phyloP scores from a whole-genome alignment of 1,284 basidiomycete genomes.

The Ceraceosorus guamensis region DNA sequence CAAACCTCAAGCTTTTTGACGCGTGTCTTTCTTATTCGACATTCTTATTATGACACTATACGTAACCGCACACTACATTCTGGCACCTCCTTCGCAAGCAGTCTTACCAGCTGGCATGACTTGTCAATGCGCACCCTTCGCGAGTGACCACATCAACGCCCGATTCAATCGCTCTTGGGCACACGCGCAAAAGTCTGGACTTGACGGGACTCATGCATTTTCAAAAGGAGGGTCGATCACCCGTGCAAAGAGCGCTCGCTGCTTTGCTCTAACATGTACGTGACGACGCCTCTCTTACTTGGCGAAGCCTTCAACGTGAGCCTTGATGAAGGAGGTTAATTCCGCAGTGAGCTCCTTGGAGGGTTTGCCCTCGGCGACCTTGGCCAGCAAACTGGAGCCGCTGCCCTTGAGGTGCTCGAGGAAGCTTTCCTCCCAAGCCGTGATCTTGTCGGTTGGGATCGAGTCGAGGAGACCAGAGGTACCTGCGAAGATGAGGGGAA shows the following conservation, averaged over 20 bases:
- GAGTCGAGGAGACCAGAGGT: conserved; percentile 70
- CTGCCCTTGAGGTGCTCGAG: conserved; percentile 58
- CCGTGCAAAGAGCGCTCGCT: background rate
- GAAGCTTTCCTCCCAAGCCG: conserved; percentile 86
- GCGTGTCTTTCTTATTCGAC: too few relatives aligned
- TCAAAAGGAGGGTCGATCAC: too few relatives aligned
- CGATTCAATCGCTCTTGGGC: too few relatives aligned
- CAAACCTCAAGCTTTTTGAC: too few relatives aligned
- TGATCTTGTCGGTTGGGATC: conserved; percentile 89
- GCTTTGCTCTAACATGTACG: background rate
- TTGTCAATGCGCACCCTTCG: too few relatives aligned
- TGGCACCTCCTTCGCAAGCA: too few relatives aligned
- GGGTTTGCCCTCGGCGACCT: conserved; percentile 66
- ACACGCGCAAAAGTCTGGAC: too few relatives aligned
- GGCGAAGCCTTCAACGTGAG: conserved; percentile 39
- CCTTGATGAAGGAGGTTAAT: conserved; percentile 50
- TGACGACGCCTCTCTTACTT: conserved; percentile 16
- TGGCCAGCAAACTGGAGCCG: conserved; percentile 54
- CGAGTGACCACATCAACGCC: too few relatives aligned
- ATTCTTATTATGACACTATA: too few relatives aligned
- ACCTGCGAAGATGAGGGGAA: conserved; percentile 97
- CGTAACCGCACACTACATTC: too few relatives aligned
- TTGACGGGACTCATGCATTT: too few relatives aligned
- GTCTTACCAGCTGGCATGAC: too few relatives aligned
- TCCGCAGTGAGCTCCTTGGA: conserved; percentile 81